These are phyloP conservation scores for Aspergillus glaucus DNA, from an alignment of 2,329 filamentous ascomycete genomes.

Conservation along the genomic window DNA sequence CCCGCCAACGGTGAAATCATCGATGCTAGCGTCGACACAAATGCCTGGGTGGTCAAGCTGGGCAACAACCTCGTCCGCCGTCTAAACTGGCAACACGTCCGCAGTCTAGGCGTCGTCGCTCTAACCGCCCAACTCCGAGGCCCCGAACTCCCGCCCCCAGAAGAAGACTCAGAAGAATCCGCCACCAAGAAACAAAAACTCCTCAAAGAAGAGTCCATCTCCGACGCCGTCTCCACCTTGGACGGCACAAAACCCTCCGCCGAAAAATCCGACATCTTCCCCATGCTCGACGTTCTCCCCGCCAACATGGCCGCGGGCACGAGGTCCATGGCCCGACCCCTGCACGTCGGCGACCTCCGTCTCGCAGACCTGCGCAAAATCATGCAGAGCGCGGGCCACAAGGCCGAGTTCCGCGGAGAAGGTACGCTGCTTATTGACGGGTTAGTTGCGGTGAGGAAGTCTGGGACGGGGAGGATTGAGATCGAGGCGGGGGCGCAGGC, in stretches of 20 bases:
- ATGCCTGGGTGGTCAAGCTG: constrained; percentile 92
- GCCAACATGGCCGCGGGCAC: constrained; percentile 62
- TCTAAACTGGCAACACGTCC: constrained; percentile 90
- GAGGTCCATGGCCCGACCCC: constrained; percentile 71
- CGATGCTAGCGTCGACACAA: constrained; percentile 93
- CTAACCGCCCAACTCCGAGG: constrained; percentile 67
- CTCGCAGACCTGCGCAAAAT: constrained; percentile 80
- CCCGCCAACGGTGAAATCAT: constrained; percentile 67
- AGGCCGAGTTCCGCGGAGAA: constrained; percentile 87
- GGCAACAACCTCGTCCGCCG: constrained; percentile 77
- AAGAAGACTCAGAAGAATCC: constrained; percentile 33
- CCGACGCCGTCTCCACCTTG: constrained; percentile 17
- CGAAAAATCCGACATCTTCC: constrained; percentile 32
- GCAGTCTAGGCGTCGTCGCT: constrained; percentile 85
- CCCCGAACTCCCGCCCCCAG: constrained; percentile 29
- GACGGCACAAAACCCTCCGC: constrained; percentile 16
- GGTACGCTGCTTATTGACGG: constrained; percentile 87
- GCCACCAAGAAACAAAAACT: constrained; percentile 49
- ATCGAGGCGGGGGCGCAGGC: constrained; percentile 68
- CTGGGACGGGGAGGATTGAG: constrained; percentile 77
- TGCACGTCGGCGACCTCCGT: constrained; percentile 89
- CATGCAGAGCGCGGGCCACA: constrained; percentile 75
- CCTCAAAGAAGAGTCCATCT: constrained; percentile 41
- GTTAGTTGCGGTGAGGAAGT: constrained; percentile 81
- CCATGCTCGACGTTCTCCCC: constrained; percentile 55